These are phyloP conservation scores for Echeveria elegans DNA, from an alignment of 164 flowering plant genomes.

Conservation along the genomic window DNA sequence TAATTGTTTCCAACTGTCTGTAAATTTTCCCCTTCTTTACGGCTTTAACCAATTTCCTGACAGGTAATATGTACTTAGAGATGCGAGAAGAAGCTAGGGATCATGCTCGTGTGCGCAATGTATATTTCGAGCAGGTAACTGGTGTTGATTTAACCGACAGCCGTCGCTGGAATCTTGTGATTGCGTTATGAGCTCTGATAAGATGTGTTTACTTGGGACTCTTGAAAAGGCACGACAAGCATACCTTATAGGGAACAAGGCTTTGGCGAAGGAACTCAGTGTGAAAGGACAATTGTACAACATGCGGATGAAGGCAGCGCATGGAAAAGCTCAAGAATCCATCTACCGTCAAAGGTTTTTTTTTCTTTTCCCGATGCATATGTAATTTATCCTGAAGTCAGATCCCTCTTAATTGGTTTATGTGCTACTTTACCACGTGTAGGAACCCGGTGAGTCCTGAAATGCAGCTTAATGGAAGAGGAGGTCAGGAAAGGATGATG, in stretches of 20 bases:
- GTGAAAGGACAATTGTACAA: constrained; percentile 80
- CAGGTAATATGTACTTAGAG: constrained; percentile 91
- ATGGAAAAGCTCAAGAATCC: constrained; percentile 88
- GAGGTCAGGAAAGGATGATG: constrained; percentile 58
- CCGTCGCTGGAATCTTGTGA: neutral
- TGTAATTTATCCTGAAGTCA: neutral
- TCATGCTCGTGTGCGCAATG: constrained; percentile 89
- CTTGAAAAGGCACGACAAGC: constrained; percentile 76
- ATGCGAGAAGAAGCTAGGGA: constrained; percentile 92
- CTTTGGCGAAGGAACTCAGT: constrained; percentile 88
- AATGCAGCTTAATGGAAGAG: constrained; percentile 53
- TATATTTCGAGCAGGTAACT: constrained; percentile 89
- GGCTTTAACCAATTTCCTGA: constrained; percentile 39
- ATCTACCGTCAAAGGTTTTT: constrained; percentile 91
- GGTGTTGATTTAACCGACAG: neutral
- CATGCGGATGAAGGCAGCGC: constrained; percentile 95
- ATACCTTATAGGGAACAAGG: constrained; percentile 79
- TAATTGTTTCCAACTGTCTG: neutral
- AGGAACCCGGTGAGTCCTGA: constrained; percentile 26
- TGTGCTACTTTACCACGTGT: neutral
- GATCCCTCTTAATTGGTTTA: neutral
- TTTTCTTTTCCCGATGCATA: neutral
- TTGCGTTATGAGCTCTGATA: neutral
- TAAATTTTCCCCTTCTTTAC: neutral
- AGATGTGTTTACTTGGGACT: neutral